A percentile compares a stretch with the other conserved stretches of the same genome.
phyloP scores from a whole-genome alignment of 2,329 filamentous ascomycete genomes.

The Stromatinia cepivora region DNA sequence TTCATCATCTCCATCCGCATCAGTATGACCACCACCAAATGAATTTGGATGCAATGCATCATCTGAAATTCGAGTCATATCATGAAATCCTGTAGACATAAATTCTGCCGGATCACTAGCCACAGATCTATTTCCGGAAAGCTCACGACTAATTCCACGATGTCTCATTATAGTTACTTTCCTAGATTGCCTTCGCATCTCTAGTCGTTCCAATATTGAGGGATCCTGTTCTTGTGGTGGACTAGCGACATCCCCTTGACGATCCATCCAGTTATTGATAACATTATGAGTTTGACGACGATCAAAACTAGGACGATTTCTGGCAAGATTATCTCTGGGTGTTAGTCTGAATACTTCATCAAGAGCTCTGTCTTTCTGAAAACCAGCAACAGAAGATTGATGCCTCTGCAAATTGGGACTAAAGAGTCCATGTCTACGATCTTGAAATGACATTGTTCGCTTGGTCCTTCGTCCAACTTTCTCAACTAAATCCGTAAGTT shows the following conservation, averaged over 20 bases:
- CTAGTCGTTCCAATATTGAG: conserved; percentile 58
- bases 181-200: conserved; percentile 44
- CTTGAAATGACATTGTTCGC: conserved; percentile 56
- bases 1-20: conserved; percentile 76
- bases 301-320: conserved; percentile 61
- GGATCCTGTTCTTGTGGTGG: conserved; percentile 62
- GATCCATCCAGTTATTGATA: conserved; percentile 89
- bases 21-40: conserved; percentile 54
- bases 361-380: conserved; percentile 83
- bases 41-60: conserved; percentile 16
- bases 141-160: conserved; percentile 40
- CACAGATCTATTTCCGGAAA: conserved; percentile 54
- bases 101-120: conserved; percentile 65
- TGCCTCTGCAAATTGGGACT: conserved; percentile 71
- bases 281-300: conserved; percentile 75
- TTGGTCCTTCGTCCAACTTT: conserved; percentile 55
- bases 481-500: conserved; percentile 84
- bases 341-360: conserved; percentile 85
- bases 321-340: conserved; percentile 63
- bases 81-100: conserved; percentile 47
- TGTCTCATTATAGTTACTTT: conserved; percentile 32
- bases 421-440: conserved; percentile 61
- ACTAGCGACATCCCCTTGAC: conserved; percentile 54
- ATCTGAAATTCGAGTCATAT: conserved; percentile 24
- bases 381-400: conserved; percentile 85